These are phyloP conservation scores for Stenocarpella maydis DNA, from an alignment of 2,329 filamentous ascomycete species.

Conservation along the genomic window DNA sequence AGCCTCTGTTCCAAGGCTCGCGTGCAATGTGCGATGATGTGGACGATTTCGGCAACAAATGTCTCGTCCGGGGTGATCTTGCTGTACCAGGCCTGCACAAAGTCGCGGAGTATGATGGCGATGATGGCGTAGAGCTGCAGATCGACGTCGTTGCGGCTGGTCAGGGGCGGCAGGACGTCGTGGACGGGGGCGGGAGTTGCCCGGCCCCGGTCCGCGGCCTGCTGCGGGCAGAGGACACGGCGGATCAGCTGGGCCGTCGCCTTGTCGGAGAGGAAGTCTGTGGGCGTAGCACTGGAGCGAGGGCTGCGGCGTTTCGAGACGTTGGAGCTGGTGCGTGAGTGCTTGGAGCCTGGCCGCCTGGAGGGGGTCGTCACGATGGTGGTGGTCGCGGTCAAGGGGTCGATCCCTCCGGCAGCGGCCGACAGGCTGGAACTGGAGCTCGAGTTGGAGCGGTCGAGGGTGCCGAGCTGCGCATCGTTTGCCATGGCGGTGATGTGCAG, in stretches of 20 bases:
- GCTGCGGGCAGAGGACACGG: constrained; percentile 81
- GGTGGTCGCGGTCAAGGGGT: constrained; percentile 20
- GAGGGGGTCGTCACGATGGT: constrained; percentile 36
- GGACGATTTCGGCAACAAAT: constrained; percentile 87
- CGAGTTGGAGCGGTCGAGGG: constrained; percentile 18
- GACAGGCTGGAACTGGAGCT: constrained; percentile 29
- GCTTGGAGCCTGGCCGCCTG: constrained; percentile 41
- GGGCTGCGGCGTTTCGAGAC: constrained; percentile 36
- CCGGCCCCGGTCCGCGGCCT: constrained; percentile 64
- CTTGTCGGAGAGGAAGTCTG: constrained; percentile 74
- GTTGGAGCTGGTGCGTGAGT: constrained; percentile 38
- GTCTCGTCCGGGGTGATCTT: constrained; percentile 90
- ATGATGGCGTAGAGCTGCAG: constrained; percentile 92
- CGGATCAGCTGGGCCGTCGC: constrained; percentile 85
- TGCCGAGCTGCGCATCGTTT: constrained; percentile 28
- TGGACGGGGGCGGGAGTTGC: constrained; percentile 70
- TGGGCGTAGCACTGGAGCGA: constrained; percentile 36
- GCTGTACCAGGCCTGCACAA: constrained; percentile 90
- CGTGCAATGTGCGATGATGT: constrained; percentile 92
- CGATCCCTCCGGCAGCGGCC: constrained; percentile 4
- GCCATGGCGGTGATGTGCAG: constrained; percentile 31
- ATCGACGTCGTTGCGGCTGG: constrained; percentile 93
- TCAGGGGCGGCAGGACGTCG: constrained; percentile 86
- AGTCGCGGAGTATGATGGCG: constrained; percentile 87
- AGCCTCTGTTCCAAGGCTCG: constrained; percentile 86